Base-by-base conservation (phyloP, 805 yeast species). In the Teunomyces pallodes region DNA sequence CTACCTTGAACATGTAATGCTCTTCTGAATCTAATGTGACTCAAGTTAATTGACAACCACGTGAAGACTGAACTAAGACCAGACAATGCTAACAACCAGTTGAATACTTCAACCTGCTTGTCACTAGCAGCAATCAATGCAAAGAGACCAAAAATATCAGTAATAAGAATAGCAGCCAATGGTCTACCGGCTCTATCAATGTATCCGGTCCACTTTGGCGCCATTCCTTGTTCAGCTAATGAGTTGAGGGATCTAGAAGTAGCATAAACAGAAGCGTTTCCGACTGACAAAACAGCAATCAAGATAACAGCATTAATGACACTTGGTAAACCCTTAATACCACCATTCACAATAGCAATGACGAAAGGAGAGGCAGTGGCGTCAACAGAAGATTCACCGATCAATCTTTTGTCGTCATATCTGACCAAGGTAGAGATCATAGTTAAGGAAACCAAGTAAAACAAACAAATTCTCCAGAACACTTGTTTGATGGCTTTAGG, bases 321-420 rank as follows among this genome's bases (percentile, higher is more conserved):
- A 44, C 80, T 73, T 28, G 87, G 87, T 42, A 83, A 66, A 41
- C 84, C 90, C 31, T 64, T 69, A 52, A 83, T 81, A 53, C 88
- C 87, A 27, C 85, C 86, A 45, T 76, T 74, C 29, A 65, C 72
- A 46, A 84, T 77, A 27, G 91, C 87, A 65, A 86, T 81, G 44
- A 86, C 91, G 55, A 86, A 86, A 12, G 94, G 92, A 17, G 91
- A 86, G 14, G 89, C 86, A 16, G 83, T 66, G 32, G 85, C 85
- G 53, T 79, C 81, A 42, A 72, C 76, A 42, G 76, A 63, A 20
- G 78, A 72, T 49, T 80, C 77, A 20, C 69, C 70, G 45, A 77
- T 64, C 52, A 75, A 65, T 40, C 60, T 46, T 2, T 39, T 8
- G 35, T 56, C 59, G 17, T 45, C 46, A 44, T 54, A 60, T 4